Percentiles rank a stretch among this genome's conserved stretches.
Evolutionary conservation across 441 rosid species (phyloP).

Genomic region (Lepidium campestre): DNA sequence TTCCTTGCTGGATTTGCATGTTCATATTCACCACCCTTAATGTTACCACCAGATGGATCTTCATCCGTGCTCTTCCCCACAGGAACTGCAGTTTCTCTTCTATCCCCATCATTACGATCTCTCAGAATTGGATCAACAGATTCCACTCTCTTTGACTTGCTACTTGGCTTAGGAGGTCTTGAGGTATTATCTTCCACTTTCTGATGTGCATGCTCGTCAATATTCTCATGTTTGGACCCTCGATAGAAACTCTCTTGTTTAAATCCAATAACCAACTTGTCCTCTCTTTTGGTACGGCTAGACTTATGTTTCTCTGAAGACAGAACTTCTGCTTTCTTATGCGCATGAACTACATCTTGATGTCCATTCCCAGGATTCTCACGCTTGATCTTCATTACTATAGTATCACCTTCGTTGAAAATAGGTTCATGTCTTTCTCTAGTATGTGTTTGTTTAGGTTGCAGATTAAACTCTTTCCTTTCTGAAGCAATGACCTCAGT

Average conservation of each 20-base stretch:
- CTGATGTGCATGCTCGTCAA: conserved; percentile 32
- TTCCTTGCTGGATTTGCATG: conserved; percentile 22
- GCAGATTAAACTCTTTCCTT: background rate
- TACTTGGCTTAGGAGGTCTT: conserved; percentile 39
- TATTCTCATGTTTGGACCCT: conserved; percentile 27
- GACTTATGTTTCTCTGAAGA: conserved; percentile 17
- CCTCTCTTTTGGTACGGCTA: conserved; percentile 11
- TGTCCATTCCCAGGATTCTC: conserved; percentile 26
- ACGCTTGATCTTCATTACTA: conserved; percentile 30
- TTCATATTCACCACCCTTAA: conserved; percentile 21
- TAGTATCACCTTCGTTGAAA: conserved; percentile 31
- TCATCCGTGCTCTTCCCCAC: conserved; percentile 32
- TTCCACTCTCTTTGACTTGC: conserved; percentile 41
- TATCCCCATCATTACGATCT: conserved; percentile 34
- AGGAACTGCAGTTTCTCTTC: conserved; percentile 38
- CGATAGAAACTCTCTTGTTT: conserved; percentile 30
- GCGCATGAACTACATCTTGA: conserved; percentile 4
- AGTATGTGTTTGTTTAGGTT: background rate
- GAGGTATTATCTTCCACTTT: conserved; percentile 36
- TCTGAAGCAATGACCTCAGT: background rate
- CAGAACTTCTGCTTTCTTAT: conserved; percentile 20
- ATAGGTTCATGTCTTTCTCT: conserved; percentile 27
- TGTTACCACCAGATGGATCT: conserved; percentile 21
- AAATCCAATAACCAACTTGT: conserved; percentile 25
- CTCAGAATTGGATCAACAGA: conserved; percentile 23